Percentiles rank a stretch among this genome's conserved stretches.
phyloP scores from a whole-genome alignment of 176 grass and related monocot genomes.

The Carex cristatella region DNA sequence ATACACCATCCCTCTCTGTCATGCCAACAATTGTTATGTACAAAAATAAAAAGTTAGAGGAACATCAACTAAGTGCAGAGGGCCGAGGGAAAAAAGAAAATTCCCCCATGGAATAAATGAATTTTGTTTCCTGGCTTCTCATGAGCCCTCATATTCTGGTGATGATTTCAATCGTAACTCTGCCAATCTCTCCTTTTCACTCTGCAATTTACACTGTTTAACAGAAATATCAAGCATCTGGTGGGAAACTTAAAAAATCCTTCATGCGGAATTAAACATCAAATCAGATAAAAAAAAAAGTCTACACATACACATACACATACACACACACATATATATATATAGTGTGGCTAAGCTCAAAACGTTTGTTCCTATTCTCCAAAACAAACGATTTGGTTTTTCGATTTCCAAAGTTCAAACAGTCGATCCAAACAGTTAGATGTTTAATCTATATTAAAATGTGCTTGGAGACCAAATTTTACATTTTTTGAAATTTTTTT shows the following conservation, averaged over 20 bases:
- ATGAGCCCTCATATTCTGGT: too few species aligned
- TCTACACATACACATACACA: neutral
- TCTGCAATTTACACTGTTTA: conserved; percentile 16
- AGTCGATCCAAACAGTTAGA: too few species aligned
- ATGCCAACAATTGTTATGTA: neutral
- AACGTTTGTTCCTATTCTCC: too few species aligned
- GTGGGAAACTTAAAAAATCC: neutral
- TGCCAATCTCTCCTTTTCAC: neutral
- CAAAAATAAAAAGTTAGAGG: neutral
- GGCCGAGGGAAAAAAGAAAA: neutral
- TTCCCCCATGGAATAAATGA: neutral
- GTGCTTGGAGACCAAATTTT: too few species aligned
- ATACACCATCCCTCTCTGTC: neutral
- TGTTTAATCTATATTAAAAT: too few species aligned
- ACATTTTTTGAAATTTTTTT: too few species aligned
- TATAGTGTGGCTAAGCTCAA: too few species aligned
- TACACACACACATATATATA: too few species aligned
- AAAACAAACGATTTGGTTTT: too few species aligned
- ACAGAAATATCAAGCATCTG: neutral
- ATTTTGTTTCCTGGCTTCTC: neutral
- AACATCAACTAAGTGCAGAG: neutral
- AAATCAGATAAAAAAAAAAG: neutral
- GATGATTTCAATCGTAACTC: conserved; percentile 6
- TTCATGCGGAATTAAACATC: neutral
- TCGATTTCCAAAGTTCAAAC: too few species aligned